Evolutionary conservation across 768 basidiomycete species (phyloP).

Genomic region (Hygrophorus russula): DNA sequence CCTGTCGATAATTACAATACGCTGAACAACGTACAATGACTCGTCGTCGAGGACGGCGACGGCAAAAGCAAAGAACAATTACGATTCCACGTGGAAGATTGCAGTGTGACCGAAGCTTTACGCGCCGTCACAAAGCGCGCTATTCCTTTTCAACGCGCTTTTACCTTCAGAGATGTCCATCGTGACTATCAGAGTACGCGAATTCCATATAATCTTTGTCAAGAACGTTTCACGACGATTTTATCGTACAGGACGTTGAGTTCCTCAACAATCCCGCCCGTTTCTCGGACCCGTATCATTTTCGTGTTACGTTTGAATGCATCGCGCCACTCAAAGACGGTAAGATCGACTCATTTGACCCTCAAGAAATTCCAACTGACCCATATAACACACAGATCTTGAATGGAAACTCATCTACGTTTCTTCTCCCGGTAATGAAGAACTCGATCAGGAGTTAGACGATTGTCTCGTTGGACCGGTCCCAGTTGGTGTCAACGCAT

Average conservation of each 20-base stretch:
- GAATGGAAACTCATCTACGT: constrained; percentile 99
- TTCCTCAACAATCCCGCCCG: constrained; percentile 90
- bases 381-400: constrained; percentile 47
- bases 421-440: constrained; percentile 83
- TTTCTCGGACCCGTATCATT: constrained; percentile 85
- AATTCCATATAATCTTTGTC: neutral
- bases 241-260: constrained; percentile 21
- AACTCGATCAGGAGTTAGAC: constrained; percentile 94
- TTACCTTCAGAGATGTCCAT: constrained; percentile 39
- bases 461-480: constrained; percentile 97
- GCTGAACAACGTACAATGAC: no score
- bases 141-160: neutral
- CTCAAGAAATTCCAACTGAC: neutral
- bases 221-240: neutral
- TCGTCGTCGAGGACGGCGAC: no score
- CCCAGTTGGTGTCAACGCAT: constrained; percentile 92
- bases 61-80: no score
- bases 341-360: constrained; percentile 18
- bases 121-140: no score
- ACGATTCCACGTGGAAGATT: no score
- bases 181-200: constrained; percentile 54
- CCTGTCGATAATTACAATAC: no score
- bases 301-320: constrained; percentile 96
- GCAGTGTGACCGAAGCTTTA: no score
- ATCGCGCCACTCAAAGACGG: constrained; percentile 87